Evolutionary conservation across 208 protist species (phyloP).

Genomic region (Crithidia sp.): DNA sequence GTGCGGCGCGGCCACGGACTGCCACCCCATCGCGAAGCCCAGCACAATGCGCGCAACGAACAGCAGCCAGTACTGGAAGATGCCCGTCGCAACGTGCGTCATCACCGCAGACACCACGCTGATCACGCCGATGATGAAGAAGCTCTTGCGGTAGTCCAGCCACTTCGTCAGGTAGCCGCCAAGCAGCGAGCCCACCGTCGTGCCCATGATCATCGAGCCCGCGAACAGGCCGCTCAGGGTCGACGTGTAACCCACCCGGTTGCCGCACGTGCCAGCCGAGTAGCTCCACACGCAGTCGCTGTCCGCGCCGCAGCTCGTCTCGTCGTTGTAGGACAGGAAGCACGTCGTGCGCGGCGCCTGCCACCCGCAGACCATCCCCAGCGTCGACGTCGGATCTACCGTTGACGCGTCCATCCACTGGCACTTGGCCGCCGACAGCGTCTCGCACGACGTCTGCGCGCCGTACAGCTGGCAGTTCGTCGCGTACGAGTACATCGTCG

Average conservation of each 20-base stretch:
- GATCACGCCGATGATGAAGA: constrained; percentile 49
- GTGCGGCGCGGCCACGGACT: constrained; percentile 41
- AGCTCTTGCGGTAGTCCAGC: constrained; percentile 46
- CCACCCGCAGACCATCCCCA: constrained; percentile 34
- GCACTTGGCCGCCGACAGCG: constrained; percentile 33
- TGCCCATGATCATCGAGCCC: constrained; percentile 65
- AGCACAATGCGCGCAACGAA: constrained; percentile 58
- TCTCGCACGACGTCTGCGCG: constrained; percentile 29
- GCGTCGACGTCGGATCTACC: constrained; percentile 8
- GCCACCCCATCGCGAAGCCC: constrained; percentile 48
- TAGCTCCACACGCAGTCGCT: constrained; percentile 45
- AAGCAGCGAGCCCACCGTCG: constrained; percentile 49
- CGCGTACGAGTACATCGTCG: constrained; percentile 39
- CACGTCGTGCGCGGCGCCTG: constrained; percentile 38
- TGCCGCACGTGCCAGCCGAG: constrained; percentile 30
- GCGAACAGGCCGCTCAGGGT: constrained; percentile 58
- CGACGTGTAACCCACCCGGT: constrained; percentile 50
- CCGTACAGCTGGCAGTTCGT: constrained; percentile 57
- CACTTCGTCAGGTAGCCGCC: constrained; percentile 39
- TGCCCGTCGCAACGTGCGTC: constrained; percentile 41
- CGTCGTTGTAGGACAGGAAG: constrained; percentile 35
- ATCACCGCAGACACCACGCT: constrained; percentile 29
- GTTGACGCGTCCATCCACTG: constrained; percentile 25
- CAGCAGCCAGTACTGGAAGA: constrained; percentile 52
- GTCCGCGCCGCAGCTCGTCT: constrained; percentile 24